A percentile compares a stretch with the other conserved stretches of the same genome.
Evolutionary conservation across 2,329 filamentous ascomycete species (phyloP).

Genomic region (Alternaria sp.): DNA sequence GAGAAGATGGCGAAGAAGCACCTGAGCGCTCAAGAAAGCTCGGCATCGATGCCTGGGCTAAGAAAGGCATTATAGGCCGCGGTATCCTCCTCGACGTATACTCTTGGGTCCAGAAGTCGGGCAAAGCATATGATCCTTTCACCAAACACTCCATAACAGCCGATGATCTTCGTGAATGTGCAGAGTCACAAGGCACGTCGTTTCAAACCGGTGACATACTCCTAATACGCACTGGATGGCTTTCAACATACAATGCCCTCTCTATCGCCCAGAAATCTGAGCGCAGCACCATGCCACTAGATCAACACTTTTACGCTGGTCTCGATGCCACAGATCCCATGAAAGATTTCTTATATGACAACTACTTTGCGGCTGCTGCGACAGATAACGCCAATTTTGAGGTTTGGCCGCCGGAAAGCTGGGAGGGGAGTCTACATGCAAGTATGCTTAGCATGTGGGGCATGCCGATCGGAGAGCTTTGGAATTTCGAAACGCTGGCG

Average conservation of each 20-base stretch:
- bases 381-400: conserved; percentile 49
- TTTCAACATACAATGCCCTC: conserved; percentile 22
- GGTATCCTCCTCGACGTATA: conserved; percentile 65
- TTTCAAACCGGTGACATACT: conserved; percentile 44
- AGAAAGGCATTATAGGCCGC: conserved; percentile 64
- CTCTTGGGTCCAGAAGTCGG: conserved; percentile 26
- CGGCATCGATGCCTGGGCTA: conserved; percentile 55
- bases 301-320: conserved; percentile 46
- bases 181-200: conserved; percentile 21
- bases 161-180: conserved; percentile 27
- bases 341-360: conserved; percentile 86
- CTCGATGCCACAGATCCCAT: conserved; percentile 88
- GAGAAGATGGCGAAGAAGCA: conserved; percentile 10
- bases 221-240: conserved; percentile 41
- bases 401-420: conserved; percentile 30
- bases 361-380: conserved; percentile 38
- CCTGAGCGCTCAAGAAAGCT: conserved; percentile 30
- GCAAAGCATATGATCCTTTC: conserved; percentile 34
- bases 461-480: conserved; percentile 48
- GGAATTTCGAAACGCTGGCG: conserved; percentile 43
- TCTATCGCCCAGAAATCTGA: conserved; percentile 13
- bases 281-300: conserved; percentile 16
- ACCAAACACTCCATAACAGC: conserved; percentile 27
- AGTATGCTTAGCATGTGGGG: conserved; percentile 40
- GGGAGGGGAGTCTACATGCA: conserved; percentile 32